A percentile compares a stretch with the other conserved stretches of the same genome.
Evolutionary conservation across 1,284 basidiomycete genomes (phyloP).

Genomic region (Apiotrichum brassicae): DNA sequence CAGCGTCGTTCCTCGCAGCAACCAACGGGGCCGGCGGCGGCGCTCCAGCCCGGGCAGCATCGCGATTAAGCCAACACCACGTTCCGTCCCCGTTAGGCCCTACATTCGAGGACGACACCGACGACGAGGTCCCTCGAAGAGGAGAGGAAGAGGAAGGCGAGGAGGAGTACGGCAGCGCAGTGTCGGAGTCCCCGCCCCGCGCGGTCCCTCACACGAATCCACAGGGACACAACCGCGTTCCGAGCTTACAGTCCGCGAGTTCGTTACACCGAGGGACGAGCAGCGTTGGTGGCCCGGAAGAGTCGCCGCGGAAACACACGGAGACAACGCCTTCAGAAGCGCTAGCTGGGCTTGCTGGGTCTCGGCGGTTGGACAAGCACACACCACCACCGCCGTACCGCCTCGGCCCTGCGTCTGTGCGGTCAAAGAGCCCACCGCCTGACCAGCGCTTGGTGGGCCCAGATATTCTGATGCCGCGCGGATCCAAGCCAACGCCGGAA

Average conservation of each 20-base stretch:
- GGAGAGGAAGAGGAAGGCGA: background rate
- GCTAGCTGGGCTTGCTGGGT: background rate
- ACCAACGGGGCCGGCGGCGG: background rate
- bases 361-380: background rate
- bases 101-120: constrained; percentile 13
- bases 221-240: background rate
- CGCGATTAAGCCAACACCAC: constrained; percentile 5
- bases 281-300: constrained; percentile 7
- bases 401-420: too few species aligned
- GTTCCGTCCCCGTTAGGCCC: constrained; percentile 37
- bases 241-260: background rate
- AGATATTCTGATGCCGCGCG: background rate
- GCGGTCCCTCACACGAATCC: too few species aligned
- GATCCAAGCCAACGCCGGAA: background rate
- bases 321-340: constrained; percentile 5
- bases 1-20: background rate
- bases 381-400: background rate
- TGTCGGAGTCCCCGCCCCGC: too few species aligned
- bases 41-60: too few species aligned
- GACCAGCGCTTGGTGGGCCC: background rate
- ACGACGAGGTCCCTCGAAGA: too few species aligned
- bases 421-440: background rate
- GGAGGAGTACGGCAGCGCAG: background rate
- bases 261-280: constrained; percentile 1
- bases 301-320: constrained; percentile 18